Evolutionary conservation across 2,329 filamentous ascomycete genomes (phyloP).

Genomic region (Alternaria novae-zelandiae): DNA sequence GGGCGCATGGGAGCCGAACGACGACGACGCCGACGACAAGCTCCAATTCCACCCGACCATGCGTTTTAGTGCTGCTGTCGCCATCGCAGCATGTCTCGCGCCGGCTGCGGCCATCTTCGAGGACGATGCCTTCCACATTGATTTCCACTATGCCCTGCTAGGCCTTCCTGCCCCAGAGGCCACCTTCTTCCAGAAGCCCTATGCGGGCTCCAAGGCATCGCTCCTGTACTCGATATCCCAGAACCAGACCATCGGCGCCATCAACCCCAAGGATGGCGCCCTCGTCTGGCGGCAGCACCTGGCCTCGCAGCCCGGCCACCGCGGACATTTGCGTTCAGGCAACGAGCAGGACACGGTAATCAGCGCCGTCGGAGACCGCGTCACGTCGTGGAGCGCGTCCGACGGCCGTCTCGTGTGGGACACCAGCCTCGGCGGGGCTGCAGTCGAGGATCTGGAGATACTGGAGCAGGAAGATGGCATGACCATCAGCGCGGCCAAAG

Average conservation of each 20-base stretch:
- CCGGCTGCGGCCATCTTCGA: conserved; percentile 74
- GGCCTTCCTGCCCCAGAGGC: conserved; percentile 81
- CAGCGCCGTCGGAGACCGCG: conserved; percentile 71
- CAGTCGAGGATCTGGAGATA: conserved; percentile 76
- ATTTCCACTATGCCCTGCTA: conserved; percentile 91
- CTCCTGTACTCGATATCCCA: conserved; percentile 92
- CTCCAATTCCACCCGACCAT: conserved; percentile 35
- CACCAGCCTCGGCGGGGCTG: conserved; percentile 61
- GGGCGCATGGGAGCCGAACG: background rate
- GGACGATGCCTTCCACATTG: conserved; percentile 89
- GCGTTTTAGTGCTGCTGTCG: conserved; percentile 45
- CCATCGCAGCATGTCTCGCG: conserved; percentile 53
- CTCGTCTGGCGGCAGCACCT: conserved; percentile 87
- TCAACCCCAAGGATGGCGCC: conserved; percentile 85
- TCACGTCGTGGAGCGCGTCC: conserved; percentile 83
- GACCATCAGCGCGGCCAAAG: conserved; percentile 59
- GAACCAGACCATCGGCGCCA: conserved; percentile 79
- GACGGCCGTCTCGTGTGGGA: conserved; percentile 83
- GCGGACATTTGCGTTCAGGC: conserved; percentile 69
- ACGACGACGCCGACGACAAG: conserved; percentile 7
- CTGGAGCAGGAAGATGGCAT: conserved; percentile 71
- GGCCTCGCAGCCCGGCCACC: conserved; percentile 47
- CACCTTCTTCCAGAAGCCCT: conserved; percentile 93
- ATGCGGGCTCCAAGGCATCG: conserved; percentile 80
- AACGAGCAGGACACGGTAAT: conserved; percentile 80